Conservation (phyloP, 108 stramenopile species). For the Nitzschia palea region DNA sequence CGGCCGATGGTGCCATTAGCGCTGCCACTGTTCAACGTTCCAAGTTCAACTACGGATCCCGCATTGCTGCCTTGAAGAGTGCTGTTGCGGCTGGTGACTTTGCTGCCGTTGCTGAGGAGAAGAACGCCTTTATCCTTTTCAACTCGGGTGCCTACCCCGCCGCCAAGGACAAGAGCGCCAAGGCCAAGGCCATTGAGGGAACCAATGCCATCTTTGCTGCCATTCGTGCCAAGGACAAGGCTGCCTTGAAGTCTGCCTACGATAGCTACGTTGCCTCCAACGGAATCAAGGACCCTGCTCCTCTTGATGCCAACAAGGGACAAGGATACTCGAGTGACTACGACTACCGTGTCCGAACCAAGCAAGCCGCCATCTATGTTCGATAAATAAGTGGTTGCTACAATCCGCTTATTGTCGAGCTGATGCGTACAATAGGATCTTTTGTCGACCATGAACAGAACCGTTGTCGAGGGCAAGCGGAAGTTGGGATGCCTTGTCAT, state of each 20-base stretch:
- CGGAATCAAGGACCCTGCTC: constrained; percentile 38
- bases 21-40: constrained; percentile 71
- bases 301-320: constrained; percentile 44
- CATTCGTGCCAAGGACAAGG: constrained; percentile 74
- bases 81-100: constrained; percentile 89
- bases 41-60: constrained; percentile 81
- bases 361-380: constrained; percentile 56
- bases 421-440: no score
- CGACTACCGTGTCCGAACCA: constrained; percentile 71
- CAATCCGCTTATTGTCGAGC: no score
- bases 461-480: no score
- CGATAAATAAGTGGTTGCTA: no score
- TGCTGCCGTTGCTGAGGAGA: constrained; percentile 85
- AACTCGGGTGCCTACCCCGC: constrained; percentile 87
- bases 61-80: constrained; percentile 79
- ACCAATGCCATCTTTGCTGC: constrained; percentile 85
- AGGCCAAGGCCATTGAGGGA: constrained; percentile 67
- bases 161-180: constrained; percentile 64
- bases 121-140: constrained; percentile 93
- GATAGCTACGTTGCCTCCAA: constrained; percentile 56
- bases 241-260: constrained; percentile 75
- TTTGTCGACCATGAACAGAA: no score
- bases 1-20: constrained; percentile 90
- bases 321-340: constrained; percentile 81
- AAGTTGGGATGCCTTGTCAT: no score